phyloP scores from a whole-genome alignment of 148 eudicot species.

The Vaccinium corymbosum region DNA sequence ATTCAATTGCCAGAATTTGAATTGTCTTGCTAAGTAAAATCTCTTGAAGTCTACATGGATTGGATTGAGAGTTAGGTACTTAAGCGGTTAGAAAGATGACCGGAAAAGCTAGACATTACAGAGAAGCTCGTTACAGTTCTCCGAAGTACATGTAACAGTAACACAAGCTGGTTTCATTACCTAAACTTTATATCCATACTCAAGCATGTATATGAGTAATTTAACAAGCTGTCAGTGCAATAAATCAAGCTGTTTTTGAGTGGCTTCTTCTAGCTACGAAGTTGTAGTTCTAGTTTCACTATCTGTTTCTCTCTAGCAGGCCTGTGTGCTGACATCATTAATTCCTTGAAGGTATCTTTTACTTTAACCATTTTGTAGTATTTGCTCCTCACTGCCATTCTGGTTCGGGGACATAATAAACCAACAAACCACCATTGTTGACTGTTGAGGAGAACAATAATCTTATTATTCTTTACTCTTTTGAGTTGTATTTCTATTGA shows the following conservation, averaged over 20 bases:
- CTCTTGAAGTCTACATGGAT: background rate
- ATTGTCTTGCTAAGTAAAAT: background rate
- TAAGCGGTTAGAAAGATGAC: background rate
- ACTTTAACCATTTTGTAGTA: background rate
- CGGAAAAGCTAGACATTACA: background rate
- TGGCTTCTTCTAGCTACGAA: background rate
- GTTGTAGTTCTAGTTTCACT: background rate
- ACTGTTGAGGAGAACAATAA: background rate
- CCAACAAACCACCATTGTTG: background rate
- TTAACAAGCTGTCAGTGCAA: background rate
- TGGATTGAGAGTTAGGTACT: background rate
- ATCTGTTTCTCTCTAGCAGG: background rate
- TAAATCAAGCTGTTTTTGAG: conserved; percentile 1
- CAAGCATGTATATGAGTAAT: background rate
- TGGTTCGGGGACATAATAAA: background rate
- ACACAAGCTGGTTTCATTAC: background rate
- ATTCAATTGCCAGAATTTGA: background rate
- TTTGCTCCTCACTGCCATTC: background rate
- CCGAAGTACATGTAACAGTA: background rate
- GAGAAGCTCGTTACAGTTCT: no score
- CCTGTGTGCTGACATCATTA: background rate
- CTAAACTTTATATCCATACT: background rate
- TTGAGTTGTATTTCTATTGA: background rate
- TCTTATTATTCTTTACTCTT: background rate
- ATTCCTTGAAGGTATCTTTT: background rate